Conservation (phyloP, 1,284 basidiomycete genomes). For the Cryptococcus sp. region DNA sequence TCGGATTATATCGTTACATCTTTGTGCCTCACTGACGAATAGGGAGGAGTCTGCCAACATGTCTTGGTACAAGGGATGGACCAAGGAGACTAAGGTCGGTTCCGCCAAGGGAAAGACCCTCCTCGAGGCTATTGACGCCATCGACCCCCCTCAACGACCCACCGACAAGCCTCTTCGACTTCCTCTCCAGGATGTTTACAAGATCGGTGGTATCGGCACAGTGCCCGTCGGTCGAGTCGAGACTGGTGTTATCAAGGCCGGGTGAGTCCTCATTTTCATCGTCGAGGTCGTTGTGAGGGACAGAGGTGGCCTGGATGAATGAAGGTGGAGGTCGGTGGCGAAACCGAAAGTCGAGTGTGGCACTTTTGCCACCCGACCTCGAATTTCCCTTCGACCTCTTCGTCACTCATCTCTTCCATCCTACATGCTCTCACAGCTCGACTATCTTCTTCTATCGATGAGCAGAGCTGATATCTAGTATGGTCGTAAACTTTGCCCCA, state of each 20-base stretch:
- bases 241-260: constrained; percentile 99
- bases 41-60: constrained; percentile 57
- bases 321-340: no score
- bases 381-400: no score
- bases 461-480: constrained; percentile 62
- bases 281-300: no score
- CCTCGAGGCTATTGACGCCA: constrained; percentile 98
- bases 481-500: constrained; percentile 97
- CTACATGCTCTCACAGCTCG: no score
- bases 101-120: constrained; percentile 95
- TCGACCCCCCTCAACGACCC: constrained; percentile 93
- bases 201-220: constrained; percentile 99
- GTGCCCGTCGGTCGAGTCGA: constrained; percentile 99
- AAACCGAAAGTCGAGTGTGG: no score
- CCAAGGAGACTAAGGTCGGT: constrained; percentile 91
- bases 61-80: constrained; percentile 99
- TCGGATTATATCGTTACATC: background rate
- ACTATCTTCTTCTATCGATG: constrained; percentile 39
- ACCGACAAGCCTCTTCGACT: constrained; percentile 99
- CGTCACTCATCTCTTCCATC: no score
- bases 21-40: constrained; percentile 5
- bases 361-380: constrained; percentile 42
- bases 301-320: no score
- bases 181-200: constrained; percentile 99
- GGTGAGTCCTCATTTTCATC: background rate